These are phyloP conservation scores for Cladobotryum mycophilum DNA, from an alignment of 2,329 filamentous ascomycete genomes.

Conservation along the genomic window DNA sequence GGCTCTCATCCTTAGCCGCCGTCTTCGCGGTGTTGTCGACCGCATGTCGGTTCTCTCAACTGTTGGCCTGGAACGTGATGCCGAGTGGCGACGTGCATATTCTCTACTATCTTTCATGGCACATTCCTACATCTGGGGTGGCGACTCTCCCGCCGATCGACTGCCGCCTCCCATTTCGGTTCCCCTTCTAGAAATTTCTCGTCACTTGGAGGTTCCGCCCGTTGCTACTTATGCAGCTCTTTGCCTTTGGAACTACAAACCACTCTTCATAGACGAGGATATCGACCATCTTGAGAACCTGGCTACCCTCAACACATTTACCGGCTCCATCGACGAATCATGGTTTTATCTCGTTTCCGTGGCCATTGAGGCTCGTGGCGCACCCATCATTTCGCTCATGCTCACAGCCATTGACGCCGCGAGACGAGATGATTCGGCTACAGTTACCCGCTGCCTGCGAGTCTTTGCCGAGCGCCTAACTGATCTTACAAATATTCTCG, in stretches of 20 bases:
- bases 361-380: constrained; percentile 89
- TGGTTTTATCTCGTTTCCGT: constrained; percentile 98
- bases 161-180: constrained; percentile 78
- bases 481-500: constrained; percentile 70
- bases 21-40: constrained; percentile 74
- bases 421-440: constrained; percentile 59
- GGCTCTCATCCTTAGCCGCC: constrained; percentile 75
- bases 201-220: constrained; percentile 75
- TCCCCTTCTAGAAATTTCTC: constrained; percentile 71
- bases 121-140: constrained; percentile 95
- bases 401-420: constrained; percentile 78
- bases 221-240: constrained; percentile 92
- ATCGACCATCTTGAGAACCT: constrained; percentile 84
- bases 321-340: constrained; percentile 89
- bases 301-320: constrained; percentile 82
- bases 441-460: constrained; percentile 70
- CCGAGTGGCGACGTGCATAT: constrained; percentile 93
- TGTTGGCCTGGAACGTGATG: constrained; percentile 69
- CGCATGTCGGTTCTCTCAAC: constrained; percentile 78
- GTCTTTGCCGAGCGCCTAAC: constrained; percentile 82
- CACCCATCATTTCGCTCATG: constrained; percentile 82
- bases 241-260: constrained; percentile 95
- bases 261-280: constrained; percentile 75
- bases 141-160: constrained; percentile 70
- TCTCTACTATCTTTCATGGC: constrained; percentile 84